Base-by-base conservation (phyloP, 805 yeast genomes). In the Candida anglica region DNA sequence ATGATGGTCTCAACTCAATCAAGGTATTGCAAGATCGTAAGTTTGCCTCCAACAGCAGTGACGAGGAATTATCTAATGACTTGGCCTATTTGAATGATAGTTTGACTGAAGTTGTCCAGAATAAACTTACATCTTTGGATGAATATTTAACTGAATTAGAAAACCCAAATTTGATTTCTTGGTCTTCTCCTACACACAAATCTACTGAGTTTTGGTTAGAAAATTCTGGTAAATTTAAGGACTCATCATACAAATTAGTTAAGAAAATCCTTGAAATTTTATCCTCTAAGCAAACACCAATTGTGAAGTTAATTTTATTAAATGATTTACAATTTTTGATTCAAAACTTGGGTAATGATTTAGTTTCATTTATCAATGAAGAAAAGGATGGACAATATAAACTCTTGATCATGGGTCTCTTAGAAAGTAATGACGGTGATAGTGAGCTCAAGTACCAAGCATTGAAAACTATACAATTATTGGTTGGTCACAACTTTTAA, bases 371-470 rank as follows among this genome's bases (percentile, higher is more conserved):
- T 37, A 54, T 67, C 38, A 59, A 53, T 42, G 41, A 53, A 28
- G 59, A 49, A 62, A 74, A 48, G 54, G 63, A 42, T 75, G 86
- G 48, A 70, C 82, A 58, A 35, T 64, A 66, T 44, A 93, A 93
- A 69, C 66, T 83, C 15, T 76, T 78, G 56, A 77, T 93, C 37
- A 91, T 93, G 98, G 75, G 75, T 41, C 69, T 88, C 43, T 79
- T 93, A 78, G 73, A 65, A 18, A 54, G 58, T 38, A 79, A 76
- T 50, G 77, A 80, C 38, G 75, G 81, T 27, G 89, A 88, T 56
- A 74, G 89, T 15, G 93, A 86, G 53, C 89, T 93, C 45, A 86
- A 91, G 56, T 93, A 83, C 56, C 96, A 91, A 66, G 98, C 98
- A 2, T 74, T 93, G 53, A 86, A 86, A 58, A 88, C 97, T 3